Evolutionary conservation across 208 protist genomes (phyloP), one percentile per base, ranked within the genome.

Genomic region (Plasmodiophora brassicae): DNA sequence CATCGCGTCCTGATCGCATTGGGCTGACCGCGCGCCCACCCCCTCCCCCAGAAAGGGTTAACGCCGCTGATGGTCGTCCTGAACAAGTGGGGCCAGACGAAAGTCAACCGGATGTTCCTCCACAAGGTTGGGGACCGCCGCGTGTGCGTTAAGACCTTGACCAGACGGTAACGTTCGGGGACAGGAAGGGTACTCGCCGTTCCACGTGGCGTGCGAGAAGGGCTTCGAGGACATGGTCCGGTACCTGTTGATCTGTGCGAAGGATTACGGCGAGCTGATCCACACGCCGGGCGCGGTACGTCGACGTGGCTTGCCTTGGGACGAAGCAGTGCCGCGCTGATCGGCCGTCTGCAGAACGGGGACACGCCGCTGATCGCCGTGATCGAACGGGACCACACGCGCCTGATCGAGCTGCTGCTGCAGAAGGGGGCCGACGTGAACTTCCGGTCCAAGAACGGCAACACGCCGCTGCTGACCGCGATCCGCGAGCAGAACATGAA

Each of bases 141-240:
- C 5, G 5, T 32, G 65, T 5, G 65, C 5, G n/a, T 8, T 8
- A 78, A 14, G 65, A 32, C 65, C 14, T 44, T 32, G 65, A 5
- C 14, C 14, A 44, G n/a, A 36, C 41, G 14, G 65, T 38, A 38
- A 38, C 41, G 65, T 36, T 32, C 41, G 65, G 32, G 65, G 32
- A 8, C n/a, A 78, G 65, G 65, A 78, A 32, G 65, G 65, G 65
- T 78, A 78, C 41, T 78, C 65, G 65, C 65, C 65, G 41, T 78
- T 78, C n/a, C 65, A 78, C 65, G 65, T 78, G 65, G 5, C 65
- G 65, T 78, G 65, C n/a, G 65, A 78, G 65, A 78, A 78, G n/a
- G 65, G 65, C 32, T 78, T 78, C 65, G 65, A 78, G 65, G 65
- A 78, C n/a, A 78, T 78, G 65, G 65, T 78, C 65, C 65, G 65